Percentiles rank a stretch among this genome's conserved stretches.
Evolutionary conservation across 202 grass and related monocot genomes (phyloP).

Genomic region (Hordeum pubiflorum): DNA sequence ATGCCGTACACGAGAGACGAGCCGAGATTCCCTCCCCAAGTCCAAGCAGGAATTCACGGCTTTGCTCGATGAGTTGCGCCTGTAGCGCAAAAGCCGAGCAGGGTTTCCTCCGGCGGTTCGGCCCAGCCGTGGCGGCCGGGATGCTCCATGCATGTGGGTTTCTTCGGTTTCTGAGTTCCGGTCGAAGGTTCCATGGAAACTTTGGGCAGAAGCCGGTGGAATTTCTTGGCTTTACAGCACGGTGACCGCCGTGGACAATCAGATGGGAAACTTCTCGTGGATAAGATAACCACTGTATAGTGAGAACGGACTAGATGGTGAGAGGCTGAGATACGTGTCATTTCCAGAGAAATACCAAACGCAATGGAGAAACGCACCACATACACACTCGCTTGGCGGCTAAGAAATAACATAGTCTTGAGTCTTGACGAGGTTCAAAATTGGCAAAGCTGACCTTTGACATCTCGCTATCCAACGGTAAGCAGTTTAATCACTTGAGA

Average conservation of each 20-base stretch:
- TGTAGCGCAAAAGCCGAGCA: background rate
- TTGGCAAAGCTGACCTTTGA: no score
- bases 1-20: background rate
- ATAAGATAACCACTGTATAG: background rate
- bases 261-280: constrained; percentile 11
- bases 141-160: background rate
- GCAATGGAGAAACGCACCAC: background rate
- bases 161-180: background rate
- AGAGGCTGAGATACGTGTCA: no score
- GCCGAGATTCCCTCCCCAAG: background rate
- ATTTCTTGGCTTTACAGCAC: background rate
- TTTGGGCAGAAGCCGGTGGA: background rate
- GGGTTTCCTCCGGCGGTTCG: background rate
- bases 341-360: background rate
- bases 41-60: background rate
- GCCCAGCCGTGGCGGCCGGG: background rate
- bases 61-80: background rate
- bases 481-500: no score
- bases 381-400: background rate
- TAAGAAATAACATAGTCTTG: no score
- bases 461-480: background rate
- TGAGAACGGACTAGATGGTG: background rate
- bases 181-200: constrained; percentile 30
- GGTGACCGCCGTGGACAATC: background rate
- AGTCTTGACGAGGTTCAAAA: no score